Conservation (phyloP, 768 basidiomycete genomes). For the Rhizopogon roseolus region DNA sequence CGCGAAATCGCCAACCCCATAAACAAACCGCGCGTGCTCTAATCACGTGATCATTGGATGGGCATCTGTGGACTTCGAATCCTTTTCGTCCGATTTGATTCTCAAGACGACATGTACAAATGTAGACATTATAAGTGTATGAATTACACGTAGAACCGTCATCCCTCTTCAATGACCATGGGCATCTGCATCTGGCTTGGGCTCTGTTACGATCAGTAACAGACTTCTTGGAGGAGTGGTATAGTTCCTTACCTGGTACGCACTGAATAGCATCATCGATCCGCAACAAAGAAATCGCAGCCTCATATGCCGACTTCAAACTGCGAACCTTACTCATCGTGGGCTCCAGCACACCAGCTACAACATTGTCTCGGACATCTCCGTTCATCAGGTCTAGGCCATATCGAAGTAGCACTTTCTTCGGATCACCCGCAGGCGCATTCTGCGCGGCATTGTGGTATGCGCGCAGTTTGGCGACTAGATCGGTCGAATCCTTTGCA, state of each 20-base stretch:
- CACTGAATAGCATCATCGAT: conserved; percentile 97
- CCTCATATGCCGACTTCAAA: conserved; percentile 95
- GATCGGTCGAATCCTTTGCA: conserved; percentile 95
- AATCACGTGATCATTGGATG: conserved; percentile 27
- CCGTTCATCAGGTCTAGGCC: conserved; percentile 94
- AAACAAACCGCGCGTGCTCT: conserved; percentile 14
- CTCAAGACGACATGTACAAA: background rate
- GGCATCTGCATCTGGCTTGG: conserved; percentile 64
- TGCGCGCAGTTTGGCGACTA: conserved; percentile 93
- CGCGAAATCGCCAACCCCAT: conserved; percentile 11
- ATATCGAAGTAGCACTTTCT: conserved; percentile 85
- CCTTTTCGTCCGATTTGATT: background rate
- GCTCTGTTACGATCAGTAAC: conserved; percentile 41
- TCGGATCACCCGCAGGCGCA: conserved; percentile 85
- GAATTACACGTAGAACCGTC: conserved; percentile 10
- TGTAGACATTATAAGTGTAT: conserved; percentile 4
- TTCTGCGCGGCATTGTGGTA: conserved; percentile 98
- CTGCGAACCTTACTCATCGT: conserved; percentile 97
- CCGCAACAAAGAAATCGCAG: conserved; percentile 88
- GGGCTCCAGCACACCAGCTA: conserved; percentile 91
- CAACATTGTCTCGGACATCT: conserved; percentile 90
- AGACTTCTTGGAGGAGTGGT: conserved; percentile 4
- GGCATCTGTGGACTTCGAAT: too few species aligned
- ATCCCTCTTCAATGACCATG: conserved; percentile 58
- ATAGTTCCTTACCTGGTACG: conserved; percentile 61